Conservation (phyloP, 306 rosid genomes). For the Dicorynia guianensis region DNA sequence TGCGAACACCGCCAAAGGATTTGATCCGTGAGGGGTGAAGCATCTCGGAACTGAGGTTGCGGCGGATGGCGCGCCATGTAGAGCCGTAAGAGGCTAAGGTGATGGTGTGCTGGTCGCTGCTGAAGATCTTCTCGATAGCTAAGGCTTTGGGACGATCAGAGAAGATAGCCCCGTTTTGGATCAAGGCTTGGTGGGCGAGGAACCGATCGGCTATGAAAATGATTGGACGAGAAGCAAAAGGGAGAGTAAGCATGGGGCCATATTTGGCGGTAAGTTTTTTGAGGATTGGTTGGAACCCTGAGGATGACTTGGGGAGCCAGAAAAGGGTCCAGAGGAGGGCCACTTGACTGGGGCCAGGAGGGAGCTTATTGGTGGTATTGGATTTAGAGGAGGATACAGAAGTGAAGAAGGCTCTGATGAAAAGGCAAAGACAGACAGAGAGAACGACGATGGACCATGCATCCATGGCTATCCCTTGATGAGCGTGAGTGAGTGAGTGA, state of each 20-base stretch:
- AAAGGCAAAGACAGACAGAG: not conserved
- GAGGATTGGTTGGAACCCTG: constrained; percentile 16
- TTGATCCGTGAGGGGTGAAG: no score
- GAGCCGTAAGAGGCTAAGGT: constrained; percentile 45
- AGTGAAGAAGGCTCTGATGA: constrained; percentile 23
- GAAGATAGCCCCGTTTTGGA: constrained; percentile 45
- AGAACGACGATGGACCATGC: constrained; percentile 20
- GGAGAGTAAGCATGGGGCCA: constrained; percentile 51
- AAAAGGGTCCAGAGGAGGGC: constrained; percentile 35
- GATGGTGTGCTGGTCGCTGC: constrained; percentile 38
- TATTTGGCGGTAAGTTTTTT: constrained; percentile 37
- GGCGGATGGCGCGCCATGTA: constrained; percentile 55
- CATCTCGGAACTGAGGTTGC: constrained; percentile 50
- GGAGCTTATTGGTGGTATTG: not conserved
- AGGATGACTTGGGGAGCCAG: constrained; percentile 28
- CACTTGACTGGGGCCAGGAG: constrained; percentile 40
- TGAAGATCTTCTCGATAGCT: not conserved
- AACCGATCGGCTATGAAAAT: constrained; percentile 45
- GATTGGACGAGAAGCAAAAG: constrained; percentile 17
- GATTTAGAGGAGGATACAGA: not conserved
- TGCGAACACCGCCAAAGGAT: constrained; percentile 19
- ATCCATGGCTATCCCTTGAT: no score
- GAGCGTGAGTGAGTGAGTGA: no score
- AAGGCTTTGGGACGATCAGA: constrained; percentile 44
- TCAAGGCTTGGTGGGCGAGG: constrained; percentile 51